These are phyloP conservation scores for Fraxinus albicans DNA, from an alignment of 305 asterid species.

Conservation along the genomic window DNA sequence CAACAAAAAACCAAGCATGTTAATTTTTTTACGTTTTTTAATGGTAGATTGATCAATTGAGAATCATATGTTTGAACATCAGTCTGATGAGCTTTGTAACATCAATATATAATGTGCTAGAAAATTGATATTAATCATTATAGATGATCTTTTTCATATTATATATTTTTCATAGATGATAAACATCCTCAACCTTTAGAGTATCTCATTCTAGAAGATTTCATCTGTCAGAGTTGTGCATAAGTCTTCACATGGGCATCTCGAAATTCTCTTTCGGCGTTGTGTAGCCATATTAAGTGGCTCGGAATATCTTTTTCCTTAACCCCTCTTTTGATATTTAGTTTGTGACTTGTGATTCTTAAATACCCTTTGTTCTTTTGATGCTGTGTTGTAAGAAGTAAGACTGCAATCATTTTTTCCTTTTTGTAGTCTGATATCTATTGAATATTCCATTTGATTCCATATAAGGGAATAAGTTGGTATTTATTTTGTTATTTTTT, in stretches of 20 bases:
- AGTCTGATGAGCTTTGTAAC: not conserved
- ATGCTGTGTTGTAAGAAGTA: conserved; percentile 10
- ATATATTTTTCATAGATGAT: not conserved
- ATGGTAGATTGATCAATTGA: not conserved
- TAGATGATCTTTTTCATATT: not conserved
- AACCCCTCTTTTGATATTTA: not conserved
- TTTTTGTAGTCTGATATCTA: not conserved
- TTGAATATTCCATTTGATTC: not conserved
- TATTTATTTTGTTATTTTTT: not conserved
- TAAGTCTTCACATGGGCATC: not conserved
- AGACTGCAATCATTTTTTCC: not conserved
- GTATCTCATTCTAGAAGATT: conserved; percentile 18
- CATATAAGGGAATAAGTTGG: not conserved
- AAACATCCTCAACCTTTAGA: not conserved
- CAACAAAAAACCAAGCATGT: not conserved
- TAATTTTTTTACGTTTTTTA: not conserved
- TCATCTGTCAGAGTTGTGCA: not conserved
- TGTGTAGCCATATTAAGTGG: conserved; percentile 12
- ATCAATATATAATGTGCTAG: not conserved
- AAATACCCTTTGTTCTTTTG: not conserved
- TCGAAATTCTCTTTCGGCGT: not conserved
- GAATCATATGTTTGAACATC: not conserved
- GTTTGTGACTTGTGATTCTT: not conserved
- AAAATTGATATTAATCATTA: not conserved
- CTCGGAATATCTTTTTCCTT: not conserved